Base-by-base conservation (phyloP, 192 early-diverging fungal species). In the Gryganskiella cystojenkinii region DNA sequence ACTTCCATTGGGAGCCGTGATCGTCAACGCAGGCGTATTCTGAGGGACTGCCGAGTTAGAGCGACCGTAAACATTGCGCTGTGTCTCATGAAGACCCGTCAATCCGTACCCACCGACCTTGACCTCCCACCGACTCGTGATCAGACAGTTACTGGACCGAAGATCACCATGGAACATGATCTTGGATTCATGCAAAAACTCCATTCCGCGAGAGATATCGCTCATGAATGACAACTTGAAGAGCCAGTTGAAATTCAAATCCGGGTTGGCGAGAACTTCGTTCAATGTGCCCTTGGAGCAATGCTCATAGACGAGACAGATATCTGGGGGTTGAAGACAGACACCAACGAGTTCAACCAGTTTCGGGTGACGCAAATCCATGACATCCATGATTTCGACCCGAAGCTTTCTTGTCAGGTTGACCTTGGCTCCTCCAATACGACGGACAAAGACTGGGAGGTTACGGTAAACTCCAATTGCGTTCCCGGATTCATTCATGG, bases 151-250 rank as follows among this genome's bases (percentile, higher is more conserved):
- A 19, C 35, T 47, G 0, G 83, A 84, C 17, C 67, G 71, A 22
- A 84, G 31, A 30, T 61, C 78, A 4, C 83, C 80, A 43, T 84
- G 83, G 49, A 57, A 67, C 30, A 63, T 33, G 27, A 84, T 73
- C 44, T 82, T 84, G 28, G 80, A 81, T 27, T 73, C 60, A 47
- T 84, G 83, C 28, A 84, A 59, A 61, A 84, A 84, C 52, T 70
- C 66, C 83, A 84, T 84, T 10, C 67, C 83, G 35, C 73, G 70
- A 1, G 81, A 65, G 14, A 84, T 64, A 40, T 84, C 83, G 37
- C 72, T 81, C 57, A 84, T 84, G 24, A 84, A 70, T 19, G 83
- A 84, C 20, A 81, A 67, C 51, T 76, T 79, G 47, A 84, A 84
- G 3, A 84, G 73, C 83, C 80, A 80, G 28, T 81, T 69, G 19